phyloP scores from a whole-genome alignment of 805 yeast genomes.

The Saccharomycopsis amapae region DNA sequence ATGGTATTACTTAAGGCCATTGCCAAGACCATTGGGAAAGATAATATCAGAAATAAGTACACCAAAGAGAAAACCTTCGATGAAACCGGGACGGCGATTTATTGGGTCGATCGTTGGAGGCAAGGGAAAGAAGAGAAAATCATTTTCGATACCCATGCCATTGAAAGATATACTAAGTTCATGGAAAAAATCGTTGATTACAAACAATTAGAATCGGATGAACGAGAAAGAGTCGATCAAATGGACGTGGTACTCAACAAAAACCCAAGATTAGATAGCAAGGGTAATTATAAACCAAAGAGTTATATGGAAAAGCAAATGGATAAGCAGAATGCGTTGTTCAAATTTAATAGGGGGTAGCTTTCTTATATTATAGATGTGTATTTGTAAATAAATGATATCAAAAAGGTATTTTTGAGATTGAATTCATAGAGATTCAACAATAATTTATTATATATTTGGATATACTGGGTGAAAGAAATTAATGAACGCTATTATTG shows the following conservation, averaged over 20 bases:
- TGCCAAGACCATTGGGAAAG: slow-evolving; percentile 33
- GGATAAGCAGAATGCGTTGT: slow-evolving; percentile 10
- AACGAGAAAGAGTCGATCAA: slow-evolving; percentile 5
- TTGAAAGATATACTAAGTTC: slow-evolving; percentile 14
- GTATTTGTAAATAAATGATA: too few relatives aligned
- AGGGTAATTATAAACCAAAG: slow-evolving; percentile 1
- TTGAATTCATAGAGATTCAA: too few relatives aligned
- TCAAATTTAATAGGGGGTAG: slow-evolving; percentile 2
- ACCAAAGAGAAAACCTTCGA: slow-evolving; percentile 34
- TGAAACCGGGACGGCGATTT: slow-evolving; percentile 54
- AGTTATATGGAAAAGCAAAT: slow-evolving; percentile 2
- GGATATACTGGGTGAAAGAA: too few relatives aligned
- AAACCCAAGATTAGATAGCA: slow-evolving; percentile 2
- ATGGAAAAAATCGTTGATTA: slow-evolving; percentile 9
- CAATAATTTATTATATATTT: too few relatives aligned
- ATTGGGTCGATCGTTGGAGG: slow-evolving; percentile 56
- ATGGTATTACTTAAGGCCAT: slow-evolving; percentile 46
- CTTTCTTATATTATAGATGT: too few relatives aligned
- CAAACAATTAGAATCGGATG: slow-evolving; percentile 3
- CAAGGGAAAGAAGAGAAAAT: slow-evolving; percentile 41
- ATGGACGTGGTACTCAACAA: slow-evolving; percentile 9
- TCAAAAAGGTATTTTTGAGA: too few relatives aligned
- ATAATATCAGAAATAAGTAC: slow-evolving; percentile 20
- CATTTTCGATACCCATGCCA: slow-evolving; percentile 28
- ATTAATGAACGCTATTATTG: too few relatives aligned